These are phyloP conservation scores for Escovopsis sp. DNA, from an alignment of 2,329 filamentous ascomycete genomes.

Conservation along the genomic window DNA sequence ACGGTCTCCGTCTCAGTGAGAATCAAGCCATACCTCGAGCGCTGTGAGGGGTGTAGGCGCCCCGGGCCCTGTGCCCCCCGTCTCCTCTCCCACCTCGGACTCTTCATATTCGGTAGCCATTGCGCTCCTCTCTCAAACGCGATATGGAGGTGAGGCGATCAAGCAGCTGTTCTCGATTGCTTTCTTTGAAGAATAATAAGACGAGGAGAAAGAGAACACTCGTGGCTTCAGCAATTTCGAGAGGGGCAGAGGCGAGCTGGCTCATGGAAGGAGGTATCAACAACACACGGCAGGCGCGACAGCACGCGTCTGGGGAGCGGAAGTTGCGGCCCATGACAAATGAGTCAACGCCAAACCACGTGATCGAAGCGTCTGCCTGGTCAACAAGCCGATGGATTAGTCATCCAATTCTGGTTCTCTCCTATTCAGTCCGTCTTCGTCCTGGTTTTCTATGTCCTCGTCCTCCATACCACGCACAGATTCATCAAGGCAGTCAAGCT, in stretches of 20 bases:
- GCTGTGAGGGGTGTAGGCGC: slow-evolving; percentile 81
- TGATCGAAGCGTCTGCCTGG: slow-evolving; percentile 8
- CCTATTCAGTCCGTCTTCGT: too few relatives aligned
- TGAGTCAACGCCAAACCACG: slow-evolving; percentile 24
- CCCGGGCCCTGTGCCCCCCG: slow-evolving; percentile 63
- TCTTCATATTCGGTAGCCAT: slow-evolving; percentile 51
- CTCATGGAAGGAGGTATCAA: slow-evolving; percentile 6
- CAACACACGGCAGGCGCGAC: slow-evolving; percentile 13
- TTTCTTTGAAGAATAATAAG: neutral
- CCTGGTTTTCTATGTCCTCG: too few relatives aligned
- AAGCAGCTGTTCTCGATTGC: too few relatives aligned
- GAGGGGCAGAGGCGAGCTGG: neutral
- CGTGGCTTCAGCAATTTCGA: too few relatives aligned
- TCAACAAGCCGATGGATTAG: neutral
- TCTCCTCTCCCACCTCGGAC: slow-evolving; percentile 51
- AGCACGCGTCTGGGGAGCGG: slow-evolving; percentile 18
- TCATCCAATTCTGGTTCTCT: neutral
- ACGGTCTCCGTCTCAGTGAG: too few relatives aligned
- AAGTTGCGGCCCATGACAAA: slow-evolving; percentile 11
- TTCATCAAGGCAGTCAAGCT: too few relatives aligned
- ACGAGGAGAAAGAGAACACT: neutral
- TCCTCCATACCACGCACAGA: too few relatives aligned
- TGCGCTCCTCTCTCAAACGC: slow-evolving; percentile 1
- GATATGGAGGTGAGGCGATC: too few relatives aligned
- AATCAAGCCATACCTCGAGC: slow-evolving; percentile 54